Evolutionary conservation across 1,284 basidiomycete genomes (phyloP).

Genomic region (Malassezia vespertilionis): DNA sequence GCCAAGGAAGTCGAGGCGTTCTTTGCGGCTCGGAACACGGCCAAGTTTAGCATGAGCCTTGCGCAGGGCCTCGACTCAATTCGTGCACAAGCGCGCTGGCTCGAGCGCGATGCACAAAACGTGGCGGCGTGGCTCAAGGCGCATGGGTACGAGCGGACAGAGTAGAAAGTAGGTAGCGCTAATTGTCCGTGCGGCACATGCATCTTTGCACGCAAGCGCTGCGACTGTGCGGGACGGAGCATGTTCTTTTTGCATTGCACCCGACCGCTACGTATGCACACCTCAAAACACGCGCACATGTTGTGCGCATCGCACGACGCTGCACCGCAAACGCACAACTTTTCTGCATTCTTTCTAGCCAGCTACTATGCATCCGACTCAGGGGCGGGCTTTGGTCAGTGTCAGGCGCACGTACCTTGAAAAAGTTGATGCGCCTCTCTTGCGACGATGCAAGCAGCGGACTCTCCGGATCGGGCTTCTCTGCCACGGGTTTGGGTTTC

Average conservation of each 20-base stretch:
- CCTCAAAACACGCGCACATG: no score
- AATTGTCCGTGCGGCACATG: no score
- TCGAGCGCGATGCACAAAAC: slow-evolving; percentile 55
- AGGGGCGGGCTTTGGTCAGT: no score
- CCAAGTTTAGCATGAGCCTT: slow-evolving; percentile 53
- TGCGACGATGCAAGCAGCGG: slow-evolving; percentile 9
- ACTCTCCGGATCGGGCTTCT: slow-evolving; percentile 5
- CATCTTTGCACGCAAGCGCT: no score
- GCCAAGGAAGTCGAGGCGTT: slow-evolving; percentile 57
- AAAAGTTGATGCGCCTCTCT: slow-evolving; percentile 12
- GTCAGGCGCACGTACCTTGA: slow-evolving; percentile 20
- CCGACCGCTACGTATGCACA: no score
- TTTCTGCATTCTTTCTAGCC: no score
- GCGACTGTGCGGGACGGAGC: no score
- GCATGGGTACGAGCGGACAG: slow-evolving; percentile 20
- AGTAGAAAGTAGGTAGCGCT: no score
- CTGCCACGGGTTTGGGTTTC: neutral
- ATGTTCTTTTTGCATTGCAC: no score
- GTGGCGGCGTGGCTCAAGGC: slow-evolving; percentile 54
- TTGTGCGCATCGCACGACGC: no score
- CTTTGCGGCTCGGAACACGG: slow-evolving; percentile 46
- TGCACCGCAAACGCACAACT: no score
- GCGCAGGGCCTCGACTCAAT: slow-evolving; percentile 60
- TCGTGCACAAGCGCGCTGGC: slow-evolving; percentile 54
- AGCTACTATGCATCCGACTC: no score